phyloP scores from a whole-genome alignment of 805 yeast species.

The Schizosaccharomyces lindneri region DNA sequence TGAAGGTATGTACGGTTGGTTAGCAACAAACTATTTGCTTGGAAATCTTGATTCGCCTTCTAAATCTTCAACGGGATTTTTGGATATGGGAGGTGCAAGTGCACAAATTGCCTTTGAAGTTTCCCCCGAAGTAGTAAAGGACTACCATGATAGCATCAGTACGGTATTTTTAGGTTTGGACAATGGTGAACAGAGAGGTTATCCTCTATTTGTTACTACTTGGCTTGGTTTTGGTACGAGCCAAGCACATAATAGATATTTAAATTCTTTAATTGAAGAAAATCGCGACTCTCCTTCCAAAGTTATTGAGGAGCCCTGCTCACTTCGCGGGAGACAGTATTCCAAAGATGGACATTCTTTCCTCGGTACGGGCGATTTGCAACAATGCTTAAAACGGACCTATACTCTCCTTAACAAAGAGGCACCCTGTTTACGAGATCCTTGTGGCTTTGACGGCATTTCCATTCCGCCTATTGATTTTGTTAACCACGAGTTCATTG shows the following conservation, averaged over 20 bases:
- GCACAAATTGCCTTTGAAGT: constrained; percentile 91
- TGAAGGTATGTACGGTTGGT: constrained; percentile 92
- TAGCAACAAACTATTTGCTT: constrained; percentile 64
- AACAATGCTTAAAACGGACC: constrained; percentile 40
- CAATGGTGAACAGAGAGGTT: constrained; percentile 44
- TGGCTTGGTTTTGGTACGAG: constrained; percentile 98
- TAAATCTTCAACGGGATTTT: constrained; percentile 48
- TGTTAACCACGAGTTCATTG: constrained; percentile 57
- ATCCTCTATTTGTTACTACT: constrained; percentile 80
- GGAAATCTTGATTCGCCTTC: constrained; percentile 26
- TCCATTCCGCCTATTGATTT: constrained; percentile 81
- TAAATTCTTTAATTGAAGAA: constrained; percentile 12
- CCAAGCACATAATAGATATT: constrained; percentile 58
- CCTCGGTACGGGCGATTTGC: constrained; percentile 58
- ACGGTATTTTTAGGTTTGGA: constrained; percentile 38
- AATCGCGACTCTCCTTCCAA: neutral
- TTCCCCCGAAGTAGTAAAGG: constrained; percentile 27
- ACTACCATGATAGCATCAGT: constrained; percentile 52
- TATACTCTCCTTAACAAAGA: constrained; percentile 59
- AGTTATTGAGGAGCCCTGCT: constrained; percentile 5
- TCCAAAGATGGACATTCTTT: constrained; percentile 14
- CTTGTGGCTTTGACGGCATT: constrained; percentile 83
- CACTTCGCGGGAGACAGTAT: neutral
- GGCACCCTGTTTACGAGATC: constrained; percentile 61
- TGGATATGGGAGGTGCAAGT: constrained; percentile 99